Evolutionary conservation across 768 basidiomycete genomes (phyloP).

Genomic region (Kwoniella sp.): DNA sequence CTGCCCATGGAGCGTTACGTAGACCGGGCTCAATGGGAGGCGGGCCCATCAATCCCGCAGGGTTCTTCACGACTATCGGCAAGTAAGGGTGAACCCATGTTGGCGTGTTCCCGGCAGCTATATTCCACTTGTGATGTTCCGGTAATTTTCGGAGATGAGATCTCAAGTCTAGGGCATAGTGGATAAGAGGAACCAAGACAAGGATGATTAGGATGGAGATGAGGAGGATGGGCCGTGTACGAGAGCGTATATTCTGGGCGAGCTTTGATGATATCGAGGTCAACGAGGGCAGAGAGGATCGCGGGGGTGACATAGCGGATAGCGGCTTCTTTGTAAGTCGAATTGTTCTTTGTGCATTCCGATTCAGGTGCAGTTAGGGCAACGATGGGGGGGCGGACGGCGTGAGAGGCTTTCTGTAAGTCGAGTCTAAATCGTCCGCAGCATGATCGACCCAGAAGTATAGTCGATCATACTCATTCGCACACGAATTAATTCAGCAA

Average conservation of each 20-base stretch:
- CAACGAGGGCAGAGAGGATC: background rate
- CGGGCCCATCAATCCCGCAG: conserved; percentile 8
- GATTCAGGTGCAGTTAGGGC: too few species aligned
- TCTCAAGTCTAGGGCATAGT: background rate
- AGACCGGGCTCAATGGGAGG: background rate
- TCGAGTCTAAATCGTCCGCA: too few species aligned
- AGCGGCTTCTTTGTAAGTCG: too few species aligned
- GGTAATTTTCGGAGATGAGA: background rate
- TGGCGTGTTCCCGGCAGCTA: background rate
- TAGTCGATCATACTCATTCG: too few species aligned
- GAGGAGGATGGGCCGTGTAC: background rate
- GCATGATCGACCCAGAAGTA: too few species aligned
- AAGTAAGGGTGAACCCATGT: conserved; percentile 7
- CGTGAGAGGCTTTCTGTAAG: too few species aligned
- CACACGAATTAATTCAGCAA: too few species aligned
- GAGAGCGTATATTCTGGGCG: conserved; percentile 3
- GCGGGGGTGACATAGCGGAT: background rate
- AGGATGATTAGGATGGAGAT: background rate
- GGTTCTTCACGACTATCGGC: conserved; percentile 9
- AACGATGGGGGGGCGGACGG: too few species aligned
- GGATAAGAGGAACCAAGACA: background rate
- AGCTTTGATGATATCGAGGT: background rate
- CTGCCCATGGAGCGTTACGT: conserved; percentile 13
- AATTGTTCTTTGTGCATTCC: too few species aligned
- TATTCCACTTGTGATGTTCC: conserved; percentile 10